These are phyloP conservation scores for Rutstroemia sydowiana DNA, from an alignment of 2,329 filamentous ascomycete species.

Conservation along the genomic window DNA sequence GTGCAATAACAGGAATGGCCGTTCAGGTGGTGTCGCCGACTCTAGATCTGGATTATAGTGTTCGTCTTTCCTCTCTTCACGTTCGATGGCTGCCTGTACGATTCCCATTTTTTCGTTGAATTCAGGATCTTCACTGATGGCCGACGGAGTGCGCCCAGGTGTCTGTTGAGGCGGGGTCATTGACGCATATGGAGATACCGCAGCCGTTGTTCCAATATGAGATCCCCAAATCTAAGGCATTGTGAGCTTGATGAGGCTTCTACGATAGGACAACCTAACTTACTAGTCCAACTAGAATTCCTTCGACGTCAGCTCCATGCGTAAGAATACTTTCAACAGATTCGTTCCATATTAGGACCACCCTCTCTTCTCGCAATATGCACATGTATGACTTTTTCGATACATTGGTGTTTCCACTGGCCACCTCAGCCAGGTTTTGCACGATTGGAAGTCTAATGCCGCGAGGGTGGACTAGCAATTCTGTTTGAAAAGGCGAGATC, in stretches of 20 bases:
- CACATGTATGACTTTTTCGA: slow-evolving; percentile 14
- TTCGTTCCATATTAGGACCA: slow-evolving; percentile 20
- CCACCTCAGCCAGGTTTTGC: slow-evolving; percentile 45
- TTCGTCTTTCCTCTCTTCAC: slow-evolving; percentile 16
- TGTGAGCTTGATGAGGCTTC: not conserved
- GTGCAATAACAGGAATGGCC: slow-evolving; percentile 16
- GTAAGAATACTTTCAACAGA: slow-evolving; percentile 18
- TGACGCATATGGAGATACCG: slow-evolving; percentile 12
- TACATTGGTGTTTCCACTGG: slow-evolving; percentile 14
- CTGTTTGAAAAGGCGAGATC: slow-evolving; percentile 17
- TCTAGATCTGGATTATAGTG: slow-evolving; percentile 16
- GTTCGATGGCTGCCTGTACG: slow-evolving; percentile 16
- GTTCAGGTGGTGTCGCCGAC: slow-evolving; percentile 9
- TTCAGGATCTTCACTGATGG: slow-evolving; percentile 9
- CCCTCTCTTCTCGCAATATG: slow-evolving; percentile 16
- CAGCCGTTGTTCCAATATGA: slow-evolving; percentile 16
- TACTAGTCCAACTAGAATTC: slow-evolving; percentile 16
- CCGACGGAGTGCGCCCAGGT: slow-evolving; percentile 3
- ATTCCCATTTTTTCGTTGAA: slow-evolving; percentile 15
- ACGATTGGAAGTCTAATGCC: slow-evolving; percentile 30
- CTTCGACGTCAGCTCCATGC: slow-evolving; percentile 17
- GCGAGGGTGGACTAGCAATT: slow-evolving; percentile 12
- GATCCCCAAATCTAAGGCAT: slow-evolving; percentile 18
- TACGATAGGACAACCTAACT: not conserved
- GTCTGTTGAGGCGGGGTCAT: slow-evolving; percentile 9